Conservation (phyloP, 768 basidiomycete species). For the Rubroboletus pulcherrimus region DNA sequence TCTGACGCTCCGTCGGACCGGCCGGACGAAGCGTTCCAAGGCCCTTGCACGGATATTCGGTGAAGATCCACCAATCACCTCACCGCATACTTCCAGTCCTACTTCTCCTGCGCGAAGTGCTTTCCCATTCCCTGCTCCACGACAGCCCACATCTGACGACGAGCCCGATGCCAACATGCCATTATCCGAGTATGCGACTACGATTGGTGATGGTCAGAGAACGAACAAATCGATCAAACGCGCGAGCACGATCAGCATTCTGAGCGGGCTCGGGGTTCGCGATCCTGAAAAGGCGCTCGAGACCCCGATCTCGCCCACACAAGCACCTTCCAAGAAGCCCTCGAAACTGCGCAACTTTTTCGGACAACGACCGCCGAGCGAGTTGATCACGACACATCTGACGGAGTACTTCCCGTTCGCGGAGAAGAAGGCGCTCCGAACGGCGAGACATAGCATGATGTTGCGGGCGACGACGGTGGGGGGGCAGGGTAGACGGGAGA, state of each 20-base stretch:
- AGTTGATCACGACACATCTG: slow-evolving; percentile 92
- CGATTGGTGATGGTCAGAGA: slow-evolving; percentile 26
- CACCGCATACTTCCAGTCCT: slow-evolving; percentile 32
- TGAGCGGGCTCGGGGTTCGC: slow-evolving; percentile 89
- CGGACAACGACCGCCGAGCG: slow-evolving; percentile 95
- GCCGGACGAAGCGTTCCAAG: slow-evolving; percentile 40
- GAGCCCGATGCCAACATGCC: slow-evolving; percentile 36
- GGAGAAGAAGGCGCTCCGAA: slow-evolving; percentile 88
- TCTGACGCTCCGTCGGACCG: slow-evolving; percentile 63
- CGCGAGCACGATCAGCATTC: slow-evolving; percentile 90
- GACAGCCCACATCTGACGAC: slow-evolving; percentile 28
- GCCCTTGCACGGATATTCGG: slow-evolving; percentile 46
- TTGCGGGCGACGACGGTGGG: slow-evolving; percentile 44
- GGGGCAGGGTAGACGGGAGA: slow-evolving; percentile 38
- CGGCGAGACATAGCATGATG: slow-evolving; percentile 88
- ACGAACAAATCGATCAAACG: slow-evolving; percentile 52
- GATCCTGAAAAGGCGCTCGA: slow-evolving; percentile 68
- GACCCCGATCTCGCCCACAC: slow-evolving; percentile 50
- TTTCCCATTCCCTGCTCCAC: slow-evolving; percentile 10
- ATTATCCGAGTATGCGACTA: slow-evolving; percentile 31
- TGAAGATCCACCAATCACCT: slow-evolving; percentile 35
- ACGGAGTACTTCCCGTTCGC: slow-evolving; percentile 94
- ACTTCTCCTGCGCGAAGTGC: slow-evolving; percentile 27
- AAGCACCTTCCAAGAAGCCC: slow-evolving; percentile 38
- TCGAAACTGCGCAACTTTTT: slow-evolving; percentile 92